Evolutionary conservation across 257 asterid genomes (phyloP).

Genomic region (Linderniella brevidens): DNA sequence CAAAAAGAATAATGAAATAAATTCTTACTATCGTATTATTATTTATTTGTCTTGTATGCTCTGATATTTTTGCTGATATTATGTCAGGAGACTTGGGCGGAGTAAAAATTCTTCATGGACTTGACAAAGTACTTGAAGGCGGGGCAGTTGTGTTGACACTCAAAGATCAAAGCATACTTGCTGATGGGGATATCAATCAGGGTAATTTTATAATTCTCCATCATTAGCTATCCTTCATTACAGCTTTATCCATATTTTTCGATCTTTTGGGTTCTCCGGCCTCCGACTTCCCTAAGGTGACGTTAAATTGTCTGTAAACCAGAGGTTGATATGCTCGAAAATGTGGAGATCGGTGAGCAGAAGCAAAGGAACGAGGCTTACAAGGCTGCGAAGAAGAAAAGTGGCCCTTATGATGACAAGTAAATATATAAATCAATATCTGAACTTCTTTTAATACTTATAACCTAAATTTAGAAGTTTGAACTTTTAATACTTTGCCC

Average conservation of each 20-base stretch:
- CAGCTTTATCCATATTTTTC: constrained; percentile 21
- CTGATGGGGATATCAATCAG: constrained; percentile 68
- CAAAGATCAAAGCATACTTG: constrained; percentile 90
- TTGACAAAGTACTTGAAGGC: constrained; percentile 86
- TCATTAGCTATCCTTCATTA: constrained; percentile 9
- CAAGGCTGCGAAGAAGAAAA: constrained; percentile 73
- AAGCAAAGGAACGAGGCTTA: constrained; percentile 81
- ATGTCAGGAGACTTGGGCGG: constrained; percentile 53
- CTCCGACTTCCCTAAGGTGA: constrained; percentile 93
- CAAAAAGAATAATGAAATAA: background rate
- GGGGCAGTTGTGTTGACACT: constrained; percentile 92
- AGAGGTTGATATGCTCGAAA: constrained; percentile 96
- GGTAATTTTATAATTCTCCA: constrained; percentile 26
- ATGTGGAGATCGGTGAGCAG: constrained; percentile 97
- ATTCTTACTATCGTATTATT: background rate
- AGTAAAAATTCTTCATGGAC: constrained; percentile 79
- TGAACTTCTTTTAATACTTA: constrained; percentile 33
- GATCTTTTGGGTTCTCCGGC: constrained; percentile 43
- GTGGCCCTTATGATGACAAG: constrained; percentile 76
- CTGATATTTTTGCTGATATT: background rate
- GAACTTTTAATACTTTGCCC: constrained; percentile 10
- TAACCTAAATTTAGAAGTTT: constrained; percentile 85
- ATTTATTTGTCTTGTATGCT: background rate
- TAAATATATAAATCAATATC: constrained; percentile 18
- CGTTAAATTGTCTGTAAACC: constrained; percentile 68